Conservation (phyloP, 768 basidiomycete genomes). For the Calocybe cyanea region DNA sequence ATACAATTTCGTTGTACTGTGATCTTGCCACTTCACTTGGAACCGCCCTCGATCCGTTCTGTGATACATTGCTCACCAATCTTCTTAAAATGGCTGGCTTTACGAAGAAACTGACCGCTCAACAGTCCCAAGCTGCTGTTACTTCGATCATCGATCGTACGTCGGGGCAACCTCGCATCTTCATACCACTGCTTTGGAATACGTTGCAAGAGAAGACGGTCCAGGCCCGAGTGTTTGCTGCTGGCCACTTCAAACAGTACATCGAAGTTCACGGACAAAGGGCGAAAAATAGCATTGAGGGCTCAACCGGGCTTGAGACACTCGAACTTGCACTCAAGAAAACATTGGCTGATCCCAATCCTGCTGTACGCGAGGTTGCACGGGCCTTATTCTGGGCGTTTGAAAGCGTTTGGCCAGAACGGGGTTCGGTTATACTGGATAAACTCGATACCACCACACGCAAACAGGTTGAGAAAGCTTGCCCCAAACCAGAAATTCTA, state of each 20-base stretch:
- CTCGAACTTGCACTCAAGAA: conserved; percentile 74
- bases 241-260: conserved; percentile 72
- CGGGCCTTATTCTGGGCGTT: conserved; percentile 81
- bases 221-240: conserved; percentile 63
- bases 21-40: conserved; percentile 72
- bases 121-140: conserved; percentile 76
- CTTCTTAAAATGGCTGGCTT: conserved; percentile 83
- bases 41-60: conserved; percentile 69
- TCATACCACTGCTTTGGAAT: conserved; percentile 66
- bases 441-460: conserved; percentile 62
- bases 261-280: conserved; percentile 69
- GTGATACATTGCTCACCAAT: conserved; percentile 71
- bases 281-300: conserved; percentile 64
- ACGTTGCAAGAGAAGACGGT: conserved; percentile 78
- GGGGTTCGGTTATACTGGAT: conserved; percentile 60
- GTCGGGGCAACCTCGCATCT: conserved; percentile 64
- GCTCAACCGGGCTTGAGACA: conserved; percentile 59
- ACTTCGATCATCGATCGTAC: conserved; percentile 64
- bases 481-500: conserved; percentile 55
- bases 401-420: conserved; percentile 69
- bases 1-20: conserved; percentile 71
- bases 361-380: conserved; percentile 69
- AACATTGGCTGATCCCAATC: conserved; percentile 74
- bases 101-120: conserved; percentile 90
- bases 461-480: conserved; percentile 85